phyloP scores from a whole-genome alignment of 1,139 yeast species.

The Saccharomyces hybrid region DNA sequence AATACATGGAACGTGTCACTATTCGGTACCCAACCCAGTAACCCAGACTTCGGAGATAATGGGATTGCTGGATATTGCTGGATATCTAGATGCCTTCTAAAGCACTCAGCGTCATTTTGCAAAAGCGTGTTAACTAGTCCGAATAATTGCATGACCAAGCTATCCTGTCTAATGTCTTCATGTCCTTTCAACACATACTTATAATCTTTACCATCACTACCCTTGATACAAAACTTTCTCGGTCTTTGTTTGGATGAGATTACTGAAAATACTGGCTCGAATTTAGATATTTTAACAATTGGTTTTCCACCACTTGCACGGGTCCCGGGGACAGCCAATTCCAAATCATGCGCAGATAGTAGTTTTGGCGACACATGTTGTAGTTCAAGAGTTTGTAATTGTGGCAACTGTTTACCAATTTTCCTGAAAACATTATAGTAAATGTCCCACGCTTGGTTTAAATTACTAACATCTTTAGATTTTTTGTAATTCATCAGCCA shows the following conservation, averaged over 20 bases:
- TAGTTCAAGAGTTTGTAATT: slow-evolving; percentile 74
- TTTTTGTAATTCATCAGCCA: slow-evolving; percentile 85
- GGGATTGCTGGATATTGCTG: slow-evolving; percentile 93
- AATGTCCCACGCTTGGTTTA: slow-evolving; percentile 97
- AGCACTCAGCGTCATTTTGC: slow-evolving; percentile 88
- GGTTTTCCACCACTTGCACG: slow-evolving; percentile 73
- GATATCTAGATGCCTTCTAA: slow-evolving; percentile 89
- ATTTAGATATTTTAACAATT: slow-evolving; percentile 58
- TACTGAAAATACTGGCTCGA: slow-evolving; percentile 81
- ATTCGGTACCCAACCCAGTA: slow-evolving; percentile 95
- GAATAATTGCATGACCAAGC: slow-evolving; percentile 94
- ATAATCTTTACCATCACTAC: slow-evolving; percentile 89
- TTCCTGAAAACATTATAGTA: slow-evolving; percentile 90
- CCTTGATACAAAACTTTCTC: slow-evolving; percentile 67
- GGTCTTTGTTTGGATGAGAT: slow-evolving; percentile 96
- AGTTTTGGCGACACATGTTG: slow-evolving; percentile 92
- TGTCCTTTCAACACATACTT: slow-evolving; percentile 84
- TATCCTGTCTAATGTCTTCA: slow-evolving; percentile 97
- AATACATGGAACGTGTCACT: slow-evolving; percentile 94
- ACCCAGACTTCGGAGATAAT: slow-evolving; percentile 92
- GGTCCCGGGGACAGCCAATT: slow-evolving; percentile 91
- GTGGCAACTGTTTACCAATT: slow-evolving; percentile 83
- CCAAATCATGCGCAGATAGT: slow-evolving; percentile 69
- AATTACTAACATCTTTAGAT: slow-evolving; percentile 76
- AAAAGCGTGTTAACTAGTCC: slow-evolving; percentile 89